Base-by-base conservation (phyloP, 2,329 filamentous ascomycete genomes). In the Mycosphaerelloides madeirae region DNA sequence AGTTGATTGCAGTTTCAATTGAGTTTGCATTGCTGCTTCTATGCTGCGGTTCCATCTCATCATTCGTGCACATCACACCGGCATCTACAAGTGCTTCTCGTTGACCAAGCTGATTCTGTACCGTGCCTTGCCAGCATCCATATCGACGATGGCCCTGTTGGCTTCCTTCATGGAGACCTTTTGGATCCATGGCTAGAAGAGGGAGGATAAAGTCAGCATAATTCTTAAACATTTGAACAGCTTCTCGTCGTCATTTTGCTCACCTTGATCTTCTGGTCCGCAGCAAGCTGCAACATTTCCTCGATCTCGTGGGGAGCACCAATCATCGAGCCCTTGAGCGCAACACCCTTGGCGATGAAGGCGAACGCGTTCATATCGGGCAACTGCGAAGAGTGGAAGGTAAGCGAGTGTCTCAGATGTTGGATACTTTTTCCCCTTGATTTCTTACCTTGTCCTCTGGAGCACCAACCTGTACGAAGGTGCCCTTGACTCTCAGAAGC, bases 141-240 rank as follows among this genome's bases (percentile, higher is more conserved):
- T 72, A 49, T 82, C 78, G 14, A 80, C 55, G 20, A 83, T 64
- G 2, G 71, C 71, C 60, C 75, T 57, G 61, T 83, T 83, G 2
- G 76, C 76, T 14, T 79, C 73, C 60, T 72, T 75, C 71, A 84
- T 71, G 0, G 74, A 70, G 29, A 75, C 68, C 60, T 72, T 72
- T 70, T 87, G 78, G 29, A 88, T 75, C 75, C 77, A 79, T 1
- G 79, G 72, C 64, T n/a, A n/a, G n/a, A n/a, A n/a, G n/a, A n/a
- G n/a, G n/a, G n/a, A n/a, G n/a, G n/a, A n/a, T n/a, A n/a, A n/a
- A n/a, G n/a, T n/a, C n/a, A n/a, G n/a, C n/a, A n/a, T n/a, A n/a
- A n/a, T n/a, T n/a, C n/a, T n/a, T n/a, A n/a, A n/a, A n/a, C n/a
- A n/a, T n/a, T n/a, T n/a, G n/a, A n/a, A n/a, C n/a, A n/a, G n/a